Evolutionary conservation across 495 filamentous ascomycete species (phyloP).

Genomic region (Aspergillus affinis): DNA sequence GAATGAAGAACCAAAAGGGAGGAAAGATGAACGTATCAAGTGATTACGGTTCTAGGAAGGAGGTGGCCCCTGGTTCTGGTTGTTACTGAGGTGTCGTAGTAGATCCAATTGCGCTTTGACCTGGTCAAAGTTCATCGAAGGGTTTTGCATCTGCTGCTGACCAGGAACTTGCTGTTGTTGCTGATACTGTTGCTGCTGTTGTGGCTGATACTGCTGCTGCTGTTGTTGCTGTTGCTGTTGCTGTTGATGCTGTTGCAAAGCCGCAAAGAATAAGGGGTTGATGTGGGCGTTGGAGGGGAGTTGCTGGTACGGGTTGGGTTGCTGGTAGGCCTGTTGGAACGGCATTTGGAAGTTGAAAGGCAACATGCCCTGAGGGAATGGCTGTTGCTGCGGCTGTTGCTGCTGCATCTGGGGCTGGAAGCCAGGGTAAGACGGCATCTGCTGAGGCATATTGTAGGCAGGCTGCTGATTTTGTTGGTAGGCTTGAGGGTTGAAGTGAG

Average conservation of each 20-base stretch:
- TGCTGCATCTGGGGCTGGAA: slow-evolving; percentile 31
- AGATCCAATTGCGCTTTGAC: slow-evolving; percentile 50
- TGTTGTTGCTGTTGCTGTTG: slow-evolving; percentile 42
- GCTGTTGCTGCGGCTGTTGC: slow-evolving; percentile 31
- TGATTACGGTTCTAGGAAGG: slow-evolving; percentile 28
- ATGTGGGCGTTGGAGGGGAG: slow-evolving; percentile 56
- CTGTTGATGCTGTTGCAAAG: slow-evolving; percentile 45
- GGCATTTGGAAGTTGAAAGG: slow-evolving; percentile 43
- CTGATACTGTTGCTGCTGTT: slow-evolving; percentile 33
- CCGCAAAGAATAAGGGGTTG: slow-evolving; percentile 64
- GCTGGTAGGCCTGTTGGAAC: slow-evolving; percentile 39
- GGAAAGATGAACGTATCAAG: slow-evolving; percentile 13
- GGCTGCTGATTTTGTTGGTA: slow-evolving; percentile 28
- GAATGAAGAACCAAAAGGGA: slow-evolving; percentile 11
- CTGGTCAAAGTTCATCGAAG: slow-evolving; percentile 42
- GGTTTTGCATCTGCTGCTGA: slow-evolving; percentile 36
- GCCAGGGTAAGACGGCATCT: slow-evolving; percentile 29
- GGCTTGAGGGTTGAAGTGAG: slow-evolving; percentile 9
- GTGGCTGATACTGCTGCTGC: slow-evolving; percentile 36
- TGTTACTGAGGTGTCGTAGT: slow-evolving; percentile 41
- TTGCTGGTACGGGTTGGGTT: slow-evolving; percentile 36
- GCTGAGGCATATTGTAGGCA: slow-evolving; percentile 30
- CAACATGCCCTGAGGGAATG: slow-evolving; percentile 31
- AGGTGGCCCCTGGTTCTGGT: slow-evolving; percentile 40
- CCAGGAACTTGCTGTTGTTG: slow-evolving; percentile 41